phyloP scores from a whole-genome alignment of 2,329 filamentous ascomycete species.

The Cadophora sp. region DNA sequence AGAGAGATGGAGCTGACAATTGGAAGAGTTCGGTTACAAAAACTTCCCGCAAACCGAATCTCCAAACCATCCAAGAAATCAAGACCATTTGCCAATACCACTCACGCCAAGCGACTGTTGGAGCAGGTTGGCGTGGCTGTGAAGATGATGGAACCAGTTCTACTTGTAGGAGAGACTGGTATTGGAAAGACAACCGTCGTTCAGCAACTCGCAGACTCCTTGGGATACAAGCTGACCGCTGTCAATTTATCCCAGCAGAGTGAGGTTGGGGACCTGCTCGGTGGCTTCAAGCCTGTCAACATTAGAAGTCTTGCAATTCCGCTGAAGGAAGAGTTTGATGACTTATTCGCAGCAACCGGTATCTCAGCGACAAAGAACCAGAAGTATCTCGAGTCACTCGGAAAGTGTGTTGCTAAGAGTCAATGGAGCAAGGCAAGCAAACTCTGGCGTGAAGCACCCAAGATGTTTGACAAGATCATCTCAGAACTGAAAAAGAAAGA shows the following conservation, averaged over 20 bases:
- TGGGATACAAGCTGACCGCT: slow-evolving; percentile 86
- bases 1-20: slow-evolving; percentile 64
- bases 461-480: slow-evolving; percentile 80
- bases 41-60: slow-evolving; percentile 54
- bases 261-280: slow-evolving; percentile 93
- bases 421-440: slow-evolving; percentile 89
- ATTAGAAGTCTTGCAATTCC: slow-evolving; percentile 86
- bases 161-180: slow-evolving; percentile 98
- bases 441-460: slow-evolving; percentile 87
- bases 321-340: slow-evolving; percentile 91
- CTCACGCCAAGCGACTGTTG: slow-evolving; percentile 81
- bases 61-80: slow-evolving; percentile 58
- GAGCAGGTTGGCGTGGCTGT: slow-evolving; percentile 89
- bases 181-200: slow-evolving; percentile 98
- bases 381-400: slow-evolving; percentile 81
- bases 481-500: slow-evolving; percentile 58
- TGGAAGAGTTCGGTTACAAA: slow-evolving; percentile 67
- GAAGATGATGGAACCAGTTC: slow-evolving; percentile 82
- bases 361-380: slow-evolving; percentile 90
- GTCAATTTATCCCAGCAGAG: slow-evolving; percentile 98
- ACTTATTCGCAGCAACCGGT: slow-evolving; percentile 82
- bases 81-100: slow-evolving; percentile 85
- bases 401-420: slow-evolving; percentile 78
- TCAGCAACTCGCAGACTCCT: slow-evolving; percentile 84
- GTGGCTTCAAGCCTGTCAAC: slow-evolving; percentile 96